A percentile compares a stretch with the other conserved stretches of the same genome.
These are phyloP conservation scores for Termitomyces sp. DNA, from an alignment of 768 basidiomycete species.

Conservation along the genomic window DNA sequence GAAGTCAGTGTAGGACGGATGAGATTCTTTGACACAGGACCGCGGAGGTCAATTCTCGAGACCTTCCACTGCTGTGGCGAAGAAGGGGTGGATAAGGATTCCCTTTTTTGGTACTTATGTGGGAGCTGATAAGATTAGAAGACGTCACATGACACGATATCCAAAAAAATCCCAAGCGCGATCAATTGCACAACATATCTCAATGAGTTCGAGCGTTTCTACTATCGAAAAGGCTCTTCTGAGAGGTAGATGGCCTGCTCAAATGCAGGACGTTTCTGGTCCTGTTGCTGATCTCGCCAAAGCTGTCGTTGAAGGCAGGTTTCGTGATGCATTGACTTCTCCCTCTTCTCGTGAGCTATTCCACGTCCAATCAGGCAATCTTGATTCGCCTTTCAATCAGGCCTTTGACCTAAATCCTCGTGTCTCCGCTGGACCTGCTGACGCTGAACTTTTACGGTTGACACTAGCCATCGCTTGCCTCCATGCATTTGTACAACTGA, in stretches of 20 bases:
- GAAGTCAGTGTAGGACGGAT: neutral
- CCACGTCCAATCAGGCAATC: constrained; percentile 21
- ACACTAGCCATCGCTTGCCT: constrained; percentile 72
- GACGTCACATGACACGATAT: constrained; percentile 3
- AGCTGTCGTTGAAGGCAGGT: constrained; percentile 54
- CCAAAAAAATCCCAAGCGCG: constrained; percentile 9
- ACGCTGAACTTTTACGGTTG: constrained; percentile 51
- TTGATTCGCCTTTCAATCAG: constrained; percentile 29
- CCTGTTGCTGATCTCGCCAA: constrained; percentile 38
- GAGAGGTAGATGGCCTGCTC: constrained; percentile 37
- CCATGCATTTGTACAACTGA: constrained; percentile 87
- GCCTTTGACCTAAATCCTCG: constrained; percentile 26
- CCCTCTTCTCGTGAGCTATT: constrained; percentile 37
- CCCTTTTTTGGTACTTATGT: neutral
- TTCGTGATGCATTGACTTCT: constrained; percentile 48
- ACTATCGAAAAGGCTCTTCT: constrained; percentile 54
- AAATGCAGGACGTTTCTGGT: constrained; percentile 16
- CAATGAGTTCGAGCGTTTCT: constrained; percentile 20
- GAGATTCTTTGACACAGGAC: neutral
- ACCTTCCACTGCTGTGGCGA: neutral
- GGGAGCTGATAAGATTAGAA: constrained; percentile 2
- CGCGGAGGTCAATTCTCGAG: too few relatives aligned
- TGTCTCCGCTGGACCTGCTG: constrained; percentile 18
- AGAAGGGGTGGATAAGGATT: neutral
- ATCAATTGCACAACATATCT: neutral